Evolutionary conservation across 1,284 basidiomycete species (phyloP).

Genomic region (Jaminaea rosea): DNA sequence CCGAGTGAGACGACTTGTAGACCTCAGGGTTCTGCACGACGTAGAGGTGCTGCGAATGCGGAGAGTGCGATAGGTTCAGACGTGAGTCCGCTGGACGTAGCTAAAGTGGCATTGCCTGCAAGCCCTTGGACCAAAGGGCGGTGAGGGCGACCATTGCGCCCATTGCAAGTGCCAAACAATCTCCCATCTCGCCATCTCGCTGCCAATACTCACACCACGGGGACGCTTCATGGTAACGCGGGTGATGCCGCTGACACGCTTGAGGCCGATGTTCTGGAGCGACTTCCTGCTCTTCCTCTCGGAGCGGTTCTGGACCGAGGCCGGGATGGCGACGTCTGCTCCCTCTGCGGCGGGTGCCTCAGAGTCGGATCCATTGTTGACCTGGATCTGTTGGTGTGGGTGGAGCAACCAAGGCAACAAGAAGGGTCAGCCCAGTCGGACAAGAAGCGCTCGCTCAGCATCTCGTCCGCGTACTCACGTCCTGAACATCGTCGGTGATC

Average conservation of each 20-base stretch:
- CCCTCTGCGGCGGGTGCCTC: slow-evolving; percentile 50
- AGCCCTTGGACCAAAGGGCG: no score
- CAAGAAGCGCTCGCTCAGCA: not conserved
- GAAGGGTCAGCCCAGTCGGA: not conserved
- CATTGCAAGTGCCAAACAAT: not conserved
- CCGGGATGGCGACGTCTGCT: slow-evolving; percentile 68
- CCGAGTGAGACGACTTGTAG: slow-evolving; percentile 92
- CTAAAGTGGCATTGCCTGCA: no score
- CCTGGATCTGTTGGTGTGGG: not conserved
- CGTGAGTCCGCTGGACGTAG: no score
- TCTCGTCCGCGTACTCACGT: slow-evolving; percentile 48
- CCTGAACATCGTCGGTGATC: slow-evolving; percentile 56
- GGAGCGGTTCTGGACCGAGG: slow-evolving; percentile 69
- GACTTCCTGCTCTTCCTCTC: slow-evolving; percentile 46
- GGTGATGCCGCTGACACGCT: slow-evolving; percentile 83
- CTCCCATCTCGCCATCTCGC: not conserved
- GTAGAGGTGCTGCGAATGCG: slow-evolving; percentile 65
- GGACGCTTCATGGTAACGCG: slow-evolving; percentile 88
- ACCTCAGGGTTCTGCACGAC: slow-evolving; percentile 90
- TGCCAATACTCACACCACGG: slow-evolving; percentile 67
- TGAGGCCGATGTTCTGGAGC: slow-evolving; percentile 50
- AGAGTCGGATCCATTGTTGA: slow-evolving; percentile 50
- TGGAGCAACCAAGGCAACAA: not conserved
- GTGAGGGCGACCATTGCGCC: no score
- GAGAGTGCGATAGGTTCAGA: no score